Base-by-base conservation (phyloP, 441 rosid genomes). In the Syzygium malaccense region DNA sequence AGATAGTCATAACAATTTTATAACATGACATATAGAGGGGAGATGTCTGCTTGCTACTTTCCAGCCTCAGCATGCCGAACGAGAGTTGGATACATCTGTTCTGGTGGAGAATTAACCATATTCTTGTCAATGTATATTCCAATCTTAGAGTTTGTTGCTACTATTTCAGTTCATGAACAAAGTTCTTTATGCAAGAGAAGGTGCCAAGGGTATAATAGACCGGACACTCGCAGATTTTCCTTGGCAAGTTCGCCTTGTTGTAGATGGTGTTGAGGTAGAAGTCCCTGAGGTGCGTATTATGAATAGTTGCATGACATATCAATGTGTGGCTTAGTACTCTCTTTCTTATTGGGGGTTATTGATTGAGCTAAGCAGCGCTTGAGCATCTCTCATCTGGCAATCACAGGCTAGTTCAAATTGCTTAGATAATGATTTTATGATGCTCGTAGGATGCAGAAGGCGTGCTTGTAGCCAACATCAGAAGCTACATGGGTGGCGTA, bases 401-500 rank as follows among this genome's bases (percentile, higher is more conserved):
- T 85, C 66, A 78, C 86, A 86, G 89, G 88, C 83, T 88, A 86
- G 88, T 89, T 75, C 13, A 75, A 41, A 78, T 71, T 86, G 84
- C 84, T 41, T 75, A 75, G 84, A 75, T 75, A 41, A 75, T 75
- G 84, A 75, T 75, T 41, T 41, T 41, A 78, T 8, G 66, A 90
- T 62, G 85, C 41, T 60, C 90, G 78, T 93, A 98, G 99, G 99
- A 98, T 89, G 99, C 96, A 55, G 99, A 97, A 91, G 99, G 99
- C 56, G 96, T 98, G 87, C 99, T 98, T 71, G 95, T 98, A 88
- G 98, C 99, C 56, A 98, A 98, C 92, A 98, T 98, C 64, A 98
- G 99, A 88, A 98, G 99, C 93, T 98, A 98, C 89, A 98, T 97
- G 99, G 99, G 99, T 71, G 99, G 99, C 66, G 99, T 98, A 49